Conservation (phyloP, 75 land plant genomes). For the Sequoiadendron giganteum region DNA sequence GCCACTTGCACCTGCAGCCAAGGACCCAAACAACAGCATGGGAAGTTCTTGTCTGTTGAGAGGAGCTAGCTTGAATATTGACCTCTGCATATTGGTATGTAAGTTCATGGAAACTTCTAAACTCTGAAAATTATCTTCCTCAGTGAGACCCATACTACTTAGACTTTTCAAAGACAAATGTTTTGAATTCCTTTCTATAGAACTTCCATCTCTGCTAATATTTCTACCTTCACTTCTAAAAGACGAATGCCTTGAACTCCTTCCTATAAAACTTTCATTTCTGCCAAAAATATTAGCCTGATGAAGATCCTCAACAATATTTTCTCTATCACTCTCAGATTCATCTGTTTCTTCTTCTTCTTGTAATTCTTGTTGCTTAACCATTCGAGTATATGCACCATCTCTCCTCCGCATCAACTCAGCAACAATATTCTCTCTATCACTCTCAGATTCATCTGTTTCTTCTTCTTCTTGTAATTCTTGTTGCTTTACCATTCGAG, state of each 20-base stretch:
- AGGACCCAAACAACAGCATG: conserved; percentile 42
- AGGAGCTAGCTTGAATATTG: conserved; percentile 30
- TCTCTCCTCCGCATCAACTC: too few relatives aligned
- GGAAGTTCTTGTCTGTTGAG: conserved; percentile 72
- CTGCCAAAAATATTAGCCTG: conserved; percentile 8
- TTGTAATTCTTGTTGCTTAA: too few relatives aligned
- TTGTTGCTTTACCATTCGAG: conserved; percentile 51
- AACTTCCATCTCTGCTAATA: background rate
- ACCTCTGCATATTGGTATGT: background rate
- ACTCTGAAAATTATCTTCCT: background rate
- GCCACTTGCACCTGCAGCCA: conserved; percentile 60
- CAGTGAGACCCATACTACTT: background rate
- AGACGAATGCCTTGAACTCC: conserved; percentile 11
- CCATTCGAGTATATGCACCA: too few relatives aligned
- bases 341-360: too few relatives aligned
- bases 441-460: conserved; percentile 10
- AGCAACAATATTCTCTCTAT: too few relatives aligned
- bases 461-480: conserved; percentile 15
- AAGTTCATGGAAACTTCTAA: background rate
- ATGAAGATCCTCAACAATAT: conserved; percentile 3
- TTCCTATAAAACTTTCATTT: conserved; percentile 2
- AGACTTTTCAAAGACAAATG: conserved; percentile 19
- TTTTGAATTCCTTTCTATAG: conserved; percentile 12
- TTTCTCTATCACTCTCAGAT: background rate
- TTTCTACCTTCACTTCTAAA: too few relatives aligned